These are phyloP conservation scores for Leavenworthia alabamica DNA, from an alignment of 345 rosid species.

Conservation along the genomic window DNA sequence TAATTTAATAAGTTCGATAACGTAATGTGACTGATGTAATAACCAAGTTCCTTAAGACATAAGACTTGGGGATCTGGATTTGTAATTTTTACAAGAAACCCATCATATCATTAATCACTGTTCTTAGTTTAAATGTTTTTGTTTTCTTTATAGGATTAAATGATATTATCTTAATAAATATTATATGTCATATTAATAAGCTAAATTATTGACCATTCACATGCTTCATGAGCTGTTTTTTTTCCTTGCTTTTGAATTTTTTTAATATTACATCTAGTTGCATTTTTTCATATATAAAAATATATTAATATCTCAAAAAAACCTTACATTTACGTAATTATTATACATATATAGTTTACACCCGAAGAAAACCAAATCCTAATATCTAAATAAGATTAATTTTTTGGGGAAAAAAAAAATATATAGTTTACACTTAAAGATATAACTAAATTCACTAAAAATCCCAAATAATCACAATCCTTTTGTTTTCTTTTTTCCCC, in stretches of 20 bases:
- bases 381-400: too few species aligned
- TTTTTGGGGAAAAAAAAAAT: background rate
- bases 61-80: slow-evolving; percentile 32
- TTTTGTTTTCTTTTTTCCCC: background rate
- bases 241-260: background rate
- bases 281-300: background rate
- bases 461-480: slow-evolving; percentile 14
- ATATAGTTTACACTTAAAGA: slow-evolving; percentile 3
- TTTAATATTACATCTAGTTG: background rate
- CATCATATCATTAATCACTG: slow-evolving; percentile 25
- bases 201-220: slow-evolving; percentile 35
- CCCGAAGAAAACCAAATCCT: background rate
- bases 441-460: slow-evolving; percentile 18
- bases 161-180: background rate
- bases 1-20: slow-evolving; percentile 15
- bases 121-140: slow-evolving; percentile 13
- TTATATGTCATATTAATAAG: slow-evolving; percentile 12
- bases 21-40: slow-evolving; percentile 33
- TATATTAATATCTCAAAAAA: background rate
- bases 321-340: background rate
- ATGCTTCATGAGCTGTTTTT: slow-evolving; percentile 35
- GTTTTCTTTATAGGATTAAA: background rate
- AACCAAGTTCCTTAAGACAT: slow-evolving; percentile 36
- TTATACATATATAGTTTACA: background rate
- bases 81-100: slow-evolving; percentile 35